Evolutionary conservation across 768 basidiomycete genomes (phyloP).

Genomic region (Panaeolus cyanescens): DNA sequence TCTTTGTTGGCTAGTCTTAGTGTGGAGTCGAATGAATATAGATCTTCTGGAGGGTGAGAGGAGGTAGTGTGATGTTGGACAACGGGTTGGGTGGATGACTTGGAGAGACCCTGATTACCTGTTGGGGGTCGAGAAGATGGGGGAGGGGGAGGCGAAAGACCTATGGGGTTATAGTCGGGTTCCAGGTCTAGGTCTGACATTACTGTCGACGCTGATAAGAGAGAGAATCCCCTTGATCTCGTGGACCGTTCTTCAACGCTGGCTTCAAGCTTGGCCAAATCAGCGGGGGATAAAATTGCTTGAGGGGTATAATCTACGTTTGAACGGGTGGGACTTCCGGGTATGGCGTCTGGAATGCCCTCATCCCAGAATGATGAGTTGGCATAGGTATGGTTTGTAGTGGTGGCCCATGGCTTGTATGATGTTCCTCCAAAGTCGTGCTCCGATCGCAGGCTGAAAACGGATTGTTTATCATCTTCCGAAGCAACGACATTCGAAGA

Average conservation of each 20-base stretch:
- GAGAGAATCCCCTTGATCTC: constrained; percentile 36
- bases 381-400: constrained; percentile 19
- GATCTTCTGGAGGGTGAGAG: constrained; percentile 14
- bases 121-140: constrained; percentile 16
- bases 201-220: constrained; percentile 40
- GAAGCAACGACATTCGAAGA: constrained; percentile 35
- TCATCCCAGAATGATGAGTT: constrained; percentile 51
- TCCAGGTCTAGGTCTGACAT: constrained; percentile 28
- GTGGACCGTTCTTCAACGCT: constrained; percentile 32
- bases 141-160: constrained; percentile 28
- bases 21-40: constrained; percentile 2
- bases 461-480: constrained; percentile 58
- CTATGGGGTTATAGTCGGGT: constrained; percentile 20
- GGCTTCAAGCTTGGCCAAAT: constrained; percentile 63
- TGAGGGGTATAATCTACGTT: constrained; percentile 57
- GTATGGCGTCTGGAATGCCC: constrained; percentile 31
- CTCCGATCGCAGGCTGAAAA: constrained; percentile 54
- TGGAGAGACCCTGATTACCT: constrained; percentile 13
- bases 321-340: constrained; percentile 33
- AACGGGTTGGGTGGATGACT: not conserved
- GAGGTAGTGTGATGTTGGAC: constrained; percentile 1
- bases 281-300: constrained; percentile 68
- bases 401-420: constrained; percentile 25
- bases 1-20: not conserved
- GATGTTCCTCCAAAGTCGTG: constrained; percentile 31